These are phyloP conservation scores for Quercus rubra DNA, from an alignment of 306 rosid genomes.

Conservation along the genomic window DNA sequence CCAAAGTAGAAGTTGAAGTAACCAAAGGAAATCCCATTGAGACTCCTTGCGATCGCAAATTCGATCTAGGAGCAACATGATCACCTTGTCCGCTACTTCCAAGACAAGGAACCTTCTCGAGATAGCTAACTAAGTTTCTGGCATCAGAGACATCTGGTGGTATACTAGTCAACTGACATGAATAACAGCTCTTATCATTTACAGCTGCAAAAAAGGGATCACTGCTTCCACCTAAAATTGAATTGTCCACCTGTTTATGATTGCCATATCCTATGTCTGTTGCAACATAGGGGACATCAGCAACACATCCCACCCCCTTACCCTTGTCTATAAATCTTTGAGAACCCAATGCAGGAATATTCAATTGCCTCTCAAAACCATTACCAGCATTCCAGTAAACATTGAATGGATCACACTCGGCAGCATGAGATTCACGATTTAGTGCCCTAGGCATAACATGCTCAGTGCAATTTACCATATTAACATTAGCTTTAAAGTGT, in stretches of 20 bases:
- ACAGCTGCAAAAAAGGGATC: conserved; percentile 21
- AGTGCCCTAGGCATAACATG: conserved; percentile 24
- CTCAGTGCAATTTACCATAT: conserved; percentile 17
- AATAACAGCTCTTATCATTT: conserved; percentile 23
- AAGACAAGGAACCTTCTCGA: conserved; percentile 30
- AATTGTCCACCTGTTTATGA: conserved; percentile 23
- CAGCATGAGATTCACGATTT: conserved; percentile 30
- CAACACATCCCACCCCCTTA: conserved; percentile 29
- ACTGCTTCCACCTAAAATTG: conserved; percentile 25
- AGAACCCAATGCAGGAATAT: conserved; percentile 13
- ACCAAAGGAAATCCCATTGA: conserved; percentile 34
- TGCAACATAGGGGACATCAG: conserved; percentile 20
- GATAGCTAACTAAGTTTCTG: conserved; percentile 15
- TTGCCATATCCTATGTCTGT: conserved; percentile 29
- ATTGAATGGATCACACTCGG: conserved; percentile 25
- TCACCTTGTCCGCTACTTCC: conserved; percentile 26
- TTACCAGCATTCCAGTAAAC: conserved; percentile 21
- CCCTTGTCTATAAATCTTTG: conserved; percentile 29
- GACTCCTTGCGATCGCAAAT: conserved; percentile 27
- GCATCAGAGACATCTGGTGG: conserved; percentile 14
- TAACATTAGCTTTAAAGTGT: conserved; percentile 17
- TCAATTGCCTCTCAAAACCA: conserved; percentile 32
- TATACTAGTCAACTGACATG: conserved; percentile 25
- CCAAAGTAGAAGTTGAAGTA: conserved; percentile 32
- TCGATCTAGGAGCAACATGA: conserved; percentile 17